Evolutionary conservation across 1,139 yeast genomes (phyloP), one percentile per base, ranked within the genome.

Genomic region (Geotrichum bryndzae): DNA sequence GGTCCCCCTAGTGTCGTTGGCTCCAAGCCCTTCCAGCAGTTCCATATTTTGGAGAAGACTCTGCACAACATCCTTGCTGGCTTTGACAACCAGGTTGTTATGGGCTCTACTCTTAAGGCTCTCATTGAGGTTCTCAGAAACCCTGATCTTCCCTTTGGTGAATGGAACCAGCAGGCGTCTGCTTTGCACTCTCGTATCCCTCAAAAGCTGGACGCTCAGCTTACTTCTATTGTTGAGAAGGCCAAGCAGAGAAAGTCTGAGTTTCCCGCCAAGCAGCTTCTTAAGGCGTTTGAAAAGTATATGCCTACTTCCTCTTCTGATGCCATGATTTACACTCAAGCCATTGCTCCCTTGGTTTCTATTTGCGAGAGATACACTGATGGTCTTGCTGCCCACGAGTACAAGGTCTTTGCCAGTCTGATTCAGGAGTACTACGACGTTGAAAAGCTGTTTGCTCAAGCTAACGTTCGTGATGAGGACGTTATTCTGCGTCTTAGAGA

Each of bases 141-240:
- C 71, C 87, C 85, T 59, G 87, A 88, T 62, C 81, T 94, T 71
- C 99, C 99, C 56, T 94, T 84, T 74, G 89, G 96, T 46, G 96
- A 91, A 78, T 94, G 99, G 99, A 79, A 78, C 63, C 82, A 84
- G 70, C 89, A 87, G 67, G 85, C 88, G 51, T 90, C 97, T 65
- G 97, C 98, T 50, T 80, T 94, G 70, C 97, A 92, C 74, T 86
- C 96, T 27, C 86, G 99, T 79, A 79, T 94, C 70, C 96, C 97
- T 56, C 72, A 81, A 1, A 84, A 87, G 70, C 82, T 94, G 67
- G 96, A 91, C 72, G 82, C 84, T 61, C 80, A 84, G 55, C 80
- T 94, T 69, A 75, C 81, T 15, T 78, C 84, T 46, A 79, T 89
- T 63, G 81, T 94, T 66, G 90, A 87, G 59, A 72, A 73, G 61